Evolutionary conservation across 768 basidiomycete species (phyloP).

Genomic region (Tephrocybe sp.): DNA sequence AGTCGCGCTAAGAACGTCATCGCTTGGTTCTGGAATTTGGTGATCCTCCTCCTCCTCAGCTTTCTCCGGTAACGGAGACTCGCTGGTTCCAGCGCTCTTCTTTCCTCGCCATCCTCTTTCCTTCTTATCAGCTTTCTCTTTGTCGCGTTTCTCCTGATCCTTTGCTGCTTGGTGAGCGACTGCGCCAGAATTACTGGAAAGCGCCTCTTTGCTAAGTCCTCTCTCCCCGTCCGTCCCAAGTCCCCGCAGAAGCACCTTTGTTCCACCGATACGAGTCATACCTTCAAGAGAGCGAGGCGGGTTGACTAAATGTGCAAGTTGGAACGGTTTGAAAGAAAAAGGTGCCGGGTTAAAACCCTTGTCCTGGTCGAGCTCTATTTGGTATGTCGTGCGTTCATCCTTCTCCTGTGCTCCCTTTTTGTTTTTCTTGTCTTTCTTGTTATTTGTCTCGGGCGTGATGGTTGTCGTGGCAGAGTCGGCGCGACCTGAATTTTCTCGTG

Average conservation of each 20-base stretch:
- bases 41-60: slow-evolving; percentile 31
- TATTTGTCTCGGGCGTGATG: slow-evolving; percentile 24
- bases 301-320: slow-evolving; percentile 84
- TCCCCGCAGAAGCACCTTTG: slow-evolving; percentile 59
- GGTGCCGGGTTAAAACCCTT: slow-evolving; percentile 57
- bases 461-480: slow-evolving; percentile 34
- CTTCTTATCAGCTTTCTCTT: slow-evolving; percentile 15
- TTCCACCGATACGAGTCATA: slow-evolving; percentile 71
- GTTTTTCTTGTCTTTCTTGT: slow-evolving; percentile 22
- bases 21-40: slow-evolving; percentile 28
- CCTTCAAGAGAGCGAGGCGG: slow-evolving; percentile 70
- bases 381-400: slow-evolving; percentile 29
- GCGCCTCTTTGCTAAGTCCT: slow-evolving; percentile 38
- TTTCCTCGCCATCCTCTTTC: slow-evolving; percentile 10
- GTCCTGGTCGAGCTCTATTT: slow-evolving; percentile 37
- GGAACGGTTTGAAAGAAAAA: slow-evolving; percentile 69
- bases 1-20: slow-evolving; percentile 35
- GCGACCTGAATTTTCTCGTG: slow-evolving; percentile 24
- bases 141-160: slow-evolving; percentile 12
- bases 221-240: slow-evolving; percentile 63
- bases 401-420: slow-evolving; percentile 23
- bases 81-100: slow-evolving; percentile 19
- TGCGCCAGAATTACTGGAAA: slow-evolving; percentile 12
- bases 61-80: slow-evolving; percentile 25
- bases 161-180: slow-evolving; percentile 12